phyloP scores from a whole-genome alignment of 2,329 filamentous ascomycete genomes.

The Scolecobasidium constrictum region DNA sequence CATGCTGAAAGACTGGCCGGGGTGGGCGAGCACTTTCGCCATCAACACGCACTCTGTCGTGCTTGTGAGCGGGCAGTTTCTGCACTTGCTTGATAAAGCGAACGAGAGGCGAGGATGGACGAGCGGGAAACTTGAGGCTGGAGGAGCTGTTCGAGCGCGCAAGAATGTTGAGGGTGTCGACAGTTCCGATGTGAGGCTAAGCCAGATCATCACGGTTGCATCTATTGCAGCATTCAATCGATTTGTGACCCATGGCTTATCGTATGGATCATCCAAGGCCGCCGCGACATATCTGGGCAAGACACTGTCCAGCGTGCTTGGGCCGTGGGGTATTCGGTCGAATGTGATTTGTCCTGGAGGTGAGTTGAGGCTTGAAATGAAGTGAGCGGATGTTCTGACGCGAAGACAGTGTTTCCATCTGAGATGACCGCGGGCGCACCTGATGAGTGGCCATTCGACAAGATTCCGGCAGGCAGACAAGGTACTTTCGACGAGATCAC shows the following conservation, averaged over 20 bases:
- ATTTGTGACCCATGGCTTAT: slow-evolving; percentile 24
- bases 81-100: slow-evolving; percentile 28
- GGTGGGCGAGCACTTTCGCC: slow-evolving; percentile 19
- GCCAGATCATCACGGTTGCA: slow-evolving; percentile 10
- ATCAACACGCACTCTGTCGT: slow-evolving; percentile 28
- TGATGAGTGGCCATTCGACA: slow-evolving; percentile 21
- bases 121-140: slow-evolving; percentile 19
- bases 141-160: slow-evolving; percentile 15
- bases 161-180: slow-evolving; percentile 13
- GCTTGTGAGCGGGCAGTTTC: slow-evolving; percentile 29
- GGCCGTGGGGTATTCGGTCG: slow-evolving; percentile 34
- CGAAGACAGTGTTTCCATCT: slow-evolving; percentile 27
- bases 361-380: slow-evolving; percentile 15
- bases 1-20: slow-evolving; percentile 22
- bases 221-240: slow-evolving; percentile 19
- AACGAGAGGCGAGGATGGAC: slow-evolving; percentile 32
- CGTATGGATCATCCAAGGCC: slow-evolving; percentile 34
- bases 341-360: slow-evolving; percentile 36
- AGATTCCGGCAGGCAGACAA: slow-evolving; percentile 29
- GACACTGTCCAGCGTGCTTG: slow-evolving; percentile 29
- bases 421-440: slow-evolving; percentile 31
- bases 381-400: too few species aligned
- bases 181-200: slow-evolving; percentile 15
- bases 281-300: slow-evolving; percentile 35
- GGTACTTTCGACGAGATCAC: slow-evolving; percentile 36